Evolutionary conservation across 2,329 filamentous ascomycete genomes (phyloP).

Genomic region (Fusarium sp.): DNA sequence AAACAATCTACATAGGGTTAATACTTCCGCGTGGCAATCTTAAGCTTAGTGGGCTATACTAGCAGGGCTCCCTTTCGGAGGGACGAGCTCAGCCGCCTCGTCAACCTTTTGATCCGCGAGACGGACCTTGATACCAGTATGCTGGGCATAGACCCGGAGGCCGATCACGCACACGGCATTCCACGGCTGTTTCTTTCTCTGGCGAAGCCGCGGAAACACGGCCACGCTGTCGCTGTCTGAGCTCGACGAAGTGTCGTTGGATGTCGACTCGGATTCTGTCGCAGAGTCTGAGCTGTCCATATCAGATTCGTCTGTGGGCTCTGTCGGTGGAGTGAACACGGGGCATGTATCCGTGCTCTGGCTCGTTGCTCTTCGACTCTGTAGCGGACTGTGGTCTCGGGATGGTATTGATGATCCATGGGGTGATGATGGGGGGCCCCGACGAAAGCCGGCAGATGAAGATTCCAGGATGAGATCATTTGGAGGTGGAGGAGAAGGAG

Average conservation of each 20-base stretch:
- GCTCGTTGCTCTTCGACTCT: conserved; percentile 25
- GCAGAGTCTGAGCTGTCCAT: conserved; percentile 40
- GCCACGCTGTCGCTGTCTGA: conserved; percentile 37
- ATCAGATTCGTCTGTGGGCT: conserved; percentile 30
- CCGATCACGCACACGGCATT: conserved; percentile 60
- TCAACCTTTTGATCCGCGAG: conserved; percentile 52
- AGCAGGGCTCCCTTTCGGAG: conserved; percentile 26
- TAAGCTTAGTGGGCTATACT: conserved; percentile 3
- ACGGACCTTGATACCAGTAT: conserved; percentile 53
- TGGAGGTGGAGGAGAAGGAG: not conserved
- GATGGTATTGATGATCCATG: conserved; percentile 14
- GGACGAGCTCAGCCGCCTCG: conserved; percentile 44
- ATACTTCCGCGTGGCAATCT: not conserved
- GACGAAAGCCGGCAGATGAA: not conserved
- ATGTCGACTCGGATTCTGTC: conserved; percentile 39
- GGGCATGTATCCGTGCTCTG: conserved; percentile 32
- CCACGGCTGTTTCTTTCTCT: conserved; percentile 52
- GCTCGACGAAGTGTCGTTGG: conserved; percentile 44
- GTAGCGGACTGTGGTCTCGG: conserved; percentile 8
- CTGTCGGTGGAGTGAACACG: conserved; percentile 31
- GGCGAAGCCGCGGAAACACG: not conserved
- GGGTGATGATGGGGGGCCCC: not conserved
- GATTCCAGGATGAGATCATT: not conserved
- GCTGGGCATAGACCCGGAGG: conserved; percentile 56
- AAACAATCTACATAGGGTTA: not conserved